Percentiles rank a stretch among this genome's conserved stretches.
phyloP scores from a whole-genome alignment of 108 stramenopile species.

The Cyclostephanos tholiformis region DNA sequence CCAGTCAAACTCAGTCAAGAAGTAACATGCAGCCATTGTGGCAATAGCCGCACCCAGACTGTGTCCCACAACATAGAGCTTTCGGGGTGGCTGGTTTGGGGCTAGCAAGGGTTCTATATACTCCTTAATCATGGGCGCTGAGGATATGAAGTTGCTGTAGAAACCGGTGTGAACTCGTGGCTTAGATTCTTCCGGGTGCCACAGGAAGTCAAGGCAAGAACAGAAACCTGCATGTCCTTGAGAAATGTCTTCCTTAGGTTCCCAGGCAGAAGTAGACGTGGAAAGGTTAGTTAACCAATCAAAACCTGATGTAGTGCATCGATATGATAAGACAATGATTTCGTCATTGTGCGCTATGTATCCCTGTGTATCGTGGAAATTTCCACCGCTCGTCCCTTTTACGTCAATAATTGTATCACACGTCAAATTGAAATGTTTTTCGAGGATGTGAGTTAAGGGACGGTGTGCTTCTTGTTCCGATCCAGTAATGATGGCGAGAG shows the following conservation, averaged over 20 bases:
- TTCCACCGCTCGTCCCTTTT: conserved; percentile 25
- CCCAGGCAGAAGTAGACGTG: conserved; percentile 52
- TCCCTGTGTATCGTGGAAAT: conserved; percentile 58
- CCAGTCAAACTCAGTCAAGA: conserved; percentile 57
- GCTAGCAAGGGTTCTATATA: conserved; percentile 53
- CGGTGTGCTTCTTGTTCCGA: conserved; percentile 55
- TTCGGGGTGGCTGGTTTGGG: conserved; percentile 50
- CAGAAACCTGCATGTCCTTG: conserved; percentile 38
- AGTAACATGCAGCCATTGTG: conserved; percentile 61
- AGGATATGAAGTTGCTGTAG: conserved; percentile 60
- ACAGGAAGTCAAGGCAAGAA: conserved; percentile 33
- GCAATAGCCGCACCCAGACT: conserved; percentile 65
- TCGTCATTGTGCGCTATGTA: conserved; percentile 73
- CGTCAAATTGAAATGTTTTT: conserved; percentile 44
- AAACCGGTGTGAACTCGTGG: conserved; percentile 63
- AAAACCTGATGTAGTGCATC: conserved; percentile 56
- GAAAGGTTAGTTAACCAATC: conserved; percentile 65
- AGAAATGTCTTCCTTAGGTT: conserved; percentile 39
- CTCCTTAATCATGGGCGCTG: conserved; percentile 43
- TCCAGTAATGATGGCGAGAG: conserved; percentile 58
- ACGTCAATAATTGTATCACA: conserved; percentile 49
- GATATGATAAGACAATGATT: conserved; percentile 53
- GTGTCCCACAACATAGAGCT: conserved; percentile 61
- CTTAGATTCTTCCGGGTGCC: conserved; percentile 31
- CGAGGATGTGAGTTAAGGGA: conserved; percentile 48